A percentile compares a stretch with the other conserved stretches of the same genome.
Conservation (phyloP, 2,329 filamentous ascomycete genomes). For the Teratosphaeria zuluensis region DNA sequence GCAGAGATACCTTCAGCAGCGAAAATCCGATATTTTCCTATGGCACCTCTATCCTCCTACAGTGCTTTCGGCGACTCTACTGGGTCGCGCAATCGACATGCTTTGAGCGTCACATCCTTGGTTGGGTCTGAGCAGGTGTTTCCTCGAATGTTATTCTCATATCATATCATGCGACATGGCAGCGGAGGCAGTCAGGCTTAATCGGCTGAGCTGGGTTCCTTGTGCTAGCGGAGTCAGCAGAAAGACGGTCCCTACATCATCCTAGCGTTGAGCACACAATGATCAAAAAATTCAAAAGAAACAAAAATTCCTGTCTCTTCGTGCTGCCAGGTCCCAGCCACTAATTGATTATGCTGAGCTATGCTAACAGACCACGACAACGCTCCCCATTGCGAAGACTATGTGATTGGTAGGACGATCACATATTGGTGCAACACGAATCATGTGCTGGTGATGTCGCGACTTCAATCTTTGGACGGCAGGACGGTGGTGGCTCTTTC, state of each 20-base stretch:
- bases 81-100: background rate
- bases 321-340: background rate
- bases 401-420: no score
- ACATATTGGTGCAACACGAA: background rate
- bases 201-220: background rate
- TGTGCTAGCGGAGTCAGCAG: background rate
- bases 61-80: background rate
- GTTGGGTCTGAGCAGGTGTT: background rate
- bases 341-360: background rate
- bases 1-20: background rate
- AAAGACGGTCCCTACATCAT: conserved; percentile 1
- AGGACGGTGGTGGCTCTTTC: background rate
- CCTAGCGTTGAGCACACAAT: background rate
- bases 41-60: background rate
- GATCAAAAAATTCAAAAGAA: conserved; percentile 1
- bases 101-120: background rate
- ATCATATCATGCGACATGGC: background rate
- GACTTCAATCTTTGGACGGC: background rate
- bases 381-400: background rate
- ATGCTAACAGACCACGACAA: background rate
- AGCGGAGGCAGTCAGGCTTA: background rate
- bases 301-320: background rate
- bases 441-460: background rate
- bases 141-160: background rate
- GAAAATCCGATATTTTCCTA: background rate